Base-by-base conservation (phyloP, 805 yeast genomes). In the Barnettozyma sucrosica region DNA sequence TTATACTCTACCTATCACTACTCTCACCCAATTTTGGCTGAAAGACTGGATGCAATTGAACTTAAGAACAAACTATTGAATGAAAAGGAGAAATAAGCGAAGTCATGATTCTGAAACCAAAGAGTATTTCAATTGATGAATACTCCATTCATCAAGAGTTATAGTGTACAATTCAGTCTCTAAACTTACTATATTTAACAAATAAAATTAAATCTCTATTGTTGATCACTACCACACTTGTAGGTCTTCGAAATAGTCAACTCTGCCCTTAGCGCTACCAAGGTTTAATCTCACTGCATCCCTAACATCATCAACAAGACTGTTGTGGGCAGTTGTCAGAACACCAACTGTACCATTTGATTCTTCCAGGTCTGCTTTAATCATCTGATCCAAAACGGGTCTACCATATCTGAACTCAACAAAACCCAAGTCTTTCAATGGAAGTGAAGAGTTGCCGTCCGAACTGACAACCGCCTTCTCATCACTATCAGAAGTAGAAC, bases 1-100 rank as follows among this genome's bases (percentile, higher is more conserved):
- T 74, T 89, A 55, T 93, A 83, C 67, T 85, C 96, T 19, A 82
- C 93, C 39, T 92, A 88, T 67, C 89, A 83, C 62, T 83, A 86
- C 67, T 83, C 92, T 43, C 99, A 93, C 60, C 99, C 99, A 43
- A 86, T 88, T 48, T 68, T 92, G 58, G 80, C 92, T 16, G 98
- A 93, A 71, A 83, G 99, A 71, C 75, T 93, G 57, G 64, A 70
- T 41, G 95, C 96, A 7, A 74, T 93, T 51, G 83, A 80, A 47
- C 48, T 36, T 41, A 57, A 59, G 46, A 55, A 55, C 16, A 21
- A 36, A 36, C 5, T 39, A 20, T 53, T 48, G 23, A 47, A 47
- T 4, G 25, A 49, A 13, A 58, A 60, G 47, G 53, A 50, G 41
- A 54, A 58, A 47, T 52, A 32, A 30, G 24, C 16, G 20, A 33